phyloP scores from a whole-genome alignment of 2,329 filamentous ascomycete genomes.

The Fusarium transvaalense region DNA sequence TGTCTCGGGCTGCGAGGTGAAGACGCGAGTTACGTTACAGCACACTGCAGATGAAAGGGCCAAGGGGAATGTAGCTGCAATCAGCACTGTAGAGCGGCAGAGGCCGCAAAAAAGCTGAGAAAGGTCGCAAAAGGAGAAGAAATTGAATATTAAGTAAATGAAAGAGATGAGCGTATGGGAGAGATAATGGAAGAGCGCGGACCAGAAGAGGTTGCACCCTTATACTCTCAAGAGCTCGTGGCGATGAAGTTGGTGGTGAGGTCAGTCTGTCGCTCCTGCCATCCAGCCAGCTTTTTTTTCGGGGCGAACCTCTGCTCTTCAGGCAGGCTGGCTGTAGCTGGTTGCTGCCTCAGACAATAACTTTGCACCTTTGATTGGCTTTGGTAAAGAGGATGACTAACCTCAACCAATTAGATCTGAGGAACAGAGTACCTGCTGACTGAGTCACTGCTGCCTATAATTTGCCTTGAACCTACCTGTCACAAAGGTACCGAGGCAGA shows the following conservation, averaged over 20 bases:
- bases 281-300: constrained; percentile 53
- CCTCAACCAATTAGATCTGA: constrained; percentile 48
- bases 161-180: constrained; percentile 33
- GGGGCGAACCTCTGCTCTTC: constrained; percentile 37
- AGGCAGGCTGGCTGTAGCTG: constrained; percentile 37
- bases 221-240: constrained; percentile 48
- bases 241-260: constrained; percentile 47
- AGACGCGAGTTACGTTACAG: constrained; percentile 30
- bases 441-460: constrained; percentile 50
- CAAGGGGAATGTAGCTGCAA: constrained; percentile 32
- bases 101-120: constrained; percentile 20
- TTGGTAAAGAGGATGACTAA: constrained; percentile 43
- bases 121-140: constrained; percentile 22
- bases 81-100: constrained; percentile 25
- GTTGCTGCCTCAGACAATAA: constrained; percentile 56
- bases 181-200: constrained; percentile 35
- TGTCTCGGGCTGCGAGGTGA: constrained; percentile 15
- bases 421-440: constrained; percentile 35
- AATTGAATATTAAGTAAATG: constrained; percentile 27
- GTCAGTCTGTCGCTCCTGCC: constrained; percentile 42
- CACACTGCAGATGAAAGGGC: constrained; percentile 15
- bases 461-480: constrained; percentile 47
- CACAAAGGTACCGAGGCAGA: constrained; percentile 48
- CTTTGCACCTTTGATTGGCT: constrained; percentile 50
- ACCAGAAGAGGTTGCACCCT: constrained; percentile 47